Evolutionary conservation across 306 rosid species (phyloP), one percentile per base, ranked within the genome.

Genomic region (Mucuna pruriens): DNA sequence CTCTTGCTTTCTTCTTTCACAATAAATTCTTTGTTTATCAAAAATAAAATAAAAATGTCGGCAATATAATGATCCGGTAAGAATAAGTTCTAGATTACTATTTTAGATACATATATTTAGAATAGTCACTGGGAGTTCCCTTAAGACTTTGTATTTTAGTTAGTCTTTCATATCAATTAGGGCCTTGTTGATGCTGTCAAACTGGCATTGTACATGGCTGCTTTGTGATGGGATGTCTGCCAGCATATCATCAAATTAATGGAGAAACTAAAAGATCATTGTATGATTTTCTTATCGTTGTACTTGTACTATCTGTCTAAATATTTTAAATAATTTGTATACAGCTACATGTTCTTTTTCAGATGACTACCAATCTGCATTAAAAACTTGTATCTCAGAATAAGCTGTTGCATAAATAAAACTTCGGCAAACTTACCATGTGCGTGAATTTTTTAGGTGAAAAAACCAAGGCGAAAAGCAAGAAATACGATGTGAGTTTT

Each of bases 361-460:
- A 38, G 33, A 71, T 25, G 66, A 26, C 39, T 70, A 49, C 20
- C 63, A 19, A 46, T 67, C 62, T 66, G 36, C 49, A 15, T 45
- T 65, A 3, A 63, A 34, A 71, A 6, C 19, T 70, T 44, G 34
- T 69, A 31, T 65, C 26, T 26, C 63, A 64, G 20, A 54, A 13
- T 15, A 76, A 80, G 85, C 36, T 31, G 71, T 66, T 77, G 63
- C 49, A 39, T 51, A 46, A 17, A 61, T 76, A 38, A 68, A 78
- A 62, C 65, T 58, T 38, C 6, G 23, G 33, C 31, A 60, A 73
- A 51, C 84, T 82, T 60, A 82, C 57, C 25, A 12, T 45, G 36
- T 49, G 19, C 61, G 52, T 74, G 25, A 75, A 40, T 80, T 80
- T 69, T 61, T 25, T 48, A 83, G 89, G 87, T 29, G 58, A 51